A percentile compares a stretch with the other conserved stretches of the same genome.
Evolutionary conservation across 305 asterid species (phyloP).

Genomic region (Ilex paraguariensis): DNA sequence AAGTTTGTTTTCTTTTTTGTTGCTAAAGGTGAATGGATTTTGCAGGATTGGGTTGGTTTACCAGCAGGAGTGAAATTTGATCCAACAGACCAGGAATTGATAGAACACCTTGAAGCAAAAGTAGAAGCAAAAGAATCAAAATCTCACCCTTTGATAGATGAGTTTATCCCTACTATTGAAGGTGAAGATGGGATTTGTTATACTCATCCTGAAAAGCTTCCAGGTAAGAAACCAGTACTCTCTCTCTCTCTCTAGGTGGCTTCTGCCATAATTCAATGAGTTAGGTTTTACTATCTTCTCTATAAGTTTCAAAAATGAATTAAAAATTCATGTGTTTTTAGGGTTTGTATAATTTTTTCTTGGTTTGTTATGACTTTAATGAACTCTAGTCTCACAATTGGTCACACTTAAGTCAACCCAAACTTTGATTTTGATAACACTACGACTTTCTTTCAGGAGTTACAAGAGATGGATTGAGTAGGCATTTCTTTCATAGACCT

Average conservation of each 20-base stretch:
- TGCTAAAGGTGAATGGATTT: slow-evolving; percentile 1
- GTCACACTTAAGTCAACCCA: slow-evolving; percentile 50
- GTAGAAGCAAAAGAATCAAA: slow-evolving; percentile 65
- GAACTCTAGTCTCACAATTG: slow-evolving; percentile 8
- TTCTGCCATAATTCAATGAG: slow-evolving; percentile 29
- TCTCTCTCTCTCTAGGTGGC: slow-evolving; percentile 15
- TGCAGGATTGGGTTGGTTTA: slow-evolving; percentile 95
- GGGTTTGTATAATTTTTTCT: slow-evolving; percentile 28
- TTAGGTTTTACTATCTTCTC: slow-evolving; percentile 35
- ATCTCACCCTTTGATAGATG: slow-evolving; percentile 97
- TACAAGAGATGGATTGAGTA: slow-evolving; percentile 88
- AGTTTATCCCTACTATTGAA: slow-evolving; percentile 94
- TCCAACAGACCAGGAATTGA: slow-evolving; percentile 97
- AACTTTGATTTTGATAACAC: slow-evolving; percentile 29
- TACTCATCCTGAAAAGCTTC: slow-evolving; percentile 98
- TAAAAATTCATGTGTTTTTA: slow-evolving; percentile 6
- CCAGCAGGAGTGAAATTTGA: slow-evolving; percentile 99
- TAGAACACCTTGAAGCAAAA: slow-evolving; percentile 94
- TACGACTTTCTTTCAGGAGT: slow-evolving; percentile 46
- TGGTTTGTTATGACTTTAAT: slow-evolving; percentile 11
- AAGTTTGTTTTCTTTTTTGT: not conserved
- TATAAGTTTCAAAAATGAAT: slow-evolving; percentile 14
- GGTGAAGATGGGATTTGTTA: slow-evolving; percentile 99
- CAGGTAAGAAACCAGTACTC: slow-evolving; percentile 43
- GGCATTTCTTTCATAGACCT: slow-evolving; percentile 97